Base-by-base conservation (phyloP, 306 rosid species). In the Cicer pinnatifidum region DNA sequence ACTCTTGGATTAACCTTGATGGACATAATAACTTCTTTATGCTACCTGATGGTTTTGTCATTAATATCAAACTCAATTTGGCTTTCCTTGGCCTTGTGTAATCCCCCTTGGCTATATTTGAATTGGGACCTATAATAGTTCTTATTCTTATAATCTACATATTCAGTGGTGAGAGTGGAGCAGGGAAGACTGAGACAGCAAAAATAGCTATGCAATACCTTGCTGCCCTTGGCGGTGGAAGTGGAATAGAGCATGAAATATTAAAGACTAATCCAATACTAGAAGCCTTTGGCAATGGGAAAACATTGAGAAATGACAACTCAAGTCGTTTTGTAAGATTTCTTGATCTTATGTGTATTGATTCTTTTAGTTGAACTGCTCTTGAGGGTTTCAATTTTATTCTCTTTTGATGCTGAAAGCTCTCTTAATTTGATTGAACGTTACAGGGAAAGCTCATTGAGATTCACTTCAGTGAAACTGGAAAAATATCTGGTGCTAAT, bases 201-300 rank as follows among this genome's bases (percentile, higher is more conserved):
- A 94, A 94, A 82, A 94, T 94, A 83, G 97, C 97, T 65, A 94
- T 94, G 99, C 99, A 94, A 59, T 94, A 94, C 83, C 79, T 94
- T 85, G 99, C 96, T 63, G 85, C 97, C 75, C 95, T 94, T 72
- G 96, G 96, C 62, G 99, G 99, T 82, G 99, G 99, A 85, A 91
- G 96, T 76, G 99, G 99, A 70, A 94, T 94, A 82, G 99, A 94
- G 81, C 64, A 87, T 81, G 99, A 94, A 83, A 90, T 94, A 86
- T 85, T 94, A 71, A 94, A 94, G 86, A 94, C 99, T 62, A 94
- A 91, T 85, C 99, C 99, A 20, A 91, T 94, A 83, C 83, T 94
- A 70, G 99, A 94, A 86, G 99, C 97, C 73, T 94, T 94, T 87
- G 99, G 99, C 6, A 94, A 94, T 85, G 97, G 97, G 19, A 94